Percentiles rank a stretch among this genome's conserved stretches.
Conservation (phyloP, 176 grass and related monocot species). For the Aegilops speltoides region DNA sequence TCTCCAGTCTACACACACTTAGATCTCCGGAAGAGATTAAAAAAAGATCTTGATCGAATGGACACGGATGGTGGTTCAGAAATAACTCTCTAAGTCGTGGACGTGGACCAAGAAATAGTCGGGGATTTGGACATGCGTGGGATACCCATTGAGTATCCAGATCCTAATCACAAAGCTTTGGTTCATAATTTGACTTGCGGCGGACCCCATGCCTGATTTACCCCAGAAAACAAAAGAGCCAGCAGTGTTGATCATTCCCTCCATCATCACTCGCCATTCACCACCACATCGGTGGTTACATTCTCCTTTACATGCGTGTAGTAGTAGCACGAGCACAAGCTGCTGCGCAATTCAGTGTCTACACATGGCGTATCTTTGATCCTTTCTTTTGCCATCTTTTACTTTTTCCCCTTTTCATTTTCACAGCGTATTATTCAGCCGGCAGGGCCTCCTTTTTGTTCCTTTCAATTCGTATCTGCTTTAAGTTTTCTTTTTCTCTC, state of each 20-base stretch:
- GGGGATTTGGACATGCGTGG: neutral
- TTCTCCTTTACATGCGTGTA: conserved; percentile 14
- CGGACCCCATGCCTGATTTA: neutral
- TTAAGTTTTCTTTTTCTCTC: neutral
- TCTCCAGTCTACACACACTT: too few relatives aligned
- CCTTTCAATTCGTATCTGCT: conserved; percentile 8
- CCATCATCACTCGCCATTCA: neutral
- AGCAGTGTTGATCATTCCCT: neutral
- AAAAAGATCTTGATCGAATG: neutral
- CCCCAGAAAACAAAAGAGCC: neutral
- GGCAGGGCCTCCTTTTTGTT: conserved; percentile 1
- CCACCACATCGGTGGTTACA: neutral
- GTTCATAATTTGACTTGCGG: neutral
- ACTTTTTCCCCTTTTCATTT: neutral
- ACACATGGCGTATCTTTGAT: neutral
- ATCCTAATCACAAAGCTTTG: neutral
- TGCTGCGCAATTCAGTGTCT: neutral
- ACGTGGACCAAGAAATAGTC: neutral
- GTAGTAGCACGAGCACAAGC: neutral
- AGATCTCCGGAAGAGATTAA: too few relatives aligned
- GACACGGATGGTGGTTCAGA: neutral
- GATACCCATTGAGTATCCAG: neutral
- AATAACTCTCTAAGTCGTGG: neutral
- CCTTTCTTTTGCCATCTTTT: neutral
- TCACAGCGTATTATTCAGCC: neutral